These are phyloP conservation scores for Lophiotrema nucula DNA, from an alignment of 495 filamentous ascomycete species.

Conservation along the genomic window DNA sequence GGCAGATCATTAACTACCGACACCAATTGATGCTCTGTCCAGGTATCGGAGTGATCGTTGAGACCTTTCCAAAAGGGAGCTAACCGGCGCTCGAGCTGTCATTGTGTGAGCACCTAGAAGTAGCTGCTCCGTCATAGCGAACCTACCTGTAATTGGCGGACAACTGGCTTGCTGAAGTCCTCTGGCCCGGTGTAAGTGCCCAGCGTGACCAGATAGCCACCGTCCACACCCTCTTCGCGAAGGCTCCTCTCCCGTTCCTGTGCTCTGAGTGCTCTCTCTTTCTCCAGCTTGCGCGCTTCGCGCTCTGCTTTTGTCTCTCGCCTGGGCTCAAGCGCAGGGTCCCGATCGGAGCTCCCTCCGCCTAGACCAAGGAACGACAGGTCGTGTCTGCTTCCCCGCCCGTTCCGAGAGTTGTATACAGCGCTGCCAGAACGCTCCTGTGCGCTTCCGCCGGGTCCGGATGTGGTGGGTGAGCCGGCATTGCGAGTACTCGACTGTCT, in stretches of 20 bases:
- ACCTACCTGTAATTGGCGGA: slow-evolving; percentile 87
- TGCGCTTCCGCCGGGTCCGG: slow-evolving; percentile 22
- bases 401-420: slow-evolving; percentile 36
- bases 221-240: slow-evolving; percentile 89
- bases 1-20: slow-evolving; percentile 83
- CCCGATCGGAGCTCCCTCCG: slow-evolving; percentile 29
- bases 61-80: slow-evolving; percentile 95
- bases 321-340: slow-evolving; percentile 35
- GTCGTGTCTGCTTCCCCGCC: slow-evolving; percentile 41
- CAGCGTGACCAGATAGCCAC: slow-evolving; percentile 90
- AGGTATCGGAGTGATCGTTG: slow-evolving; percentile 81
- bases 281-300: slow-evolving; percentile 80
- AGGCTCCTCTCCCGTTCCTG: slow-evolving; percentile 91
- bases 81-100: slow-evolving; percentile 82
- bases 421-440: slow-evolving; percentile 29
- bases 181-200: slow-evolving; percentile 89
- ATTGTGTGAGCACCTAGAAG: slow-evolving; percentile 15
- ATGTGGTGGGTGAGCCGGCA: slow-evolving; percentile 31
- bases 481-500: slow-evolving; percentile 26
- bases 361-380: slow-evolving; percentile 40
- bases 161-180: slow-evolving; percentile 87
- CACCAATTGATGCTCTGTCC: slow-evolving; percentile 91
- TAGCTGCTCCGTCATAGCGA: background rate
- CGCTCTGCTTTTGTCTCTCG: slow-evolving; percentile 85
- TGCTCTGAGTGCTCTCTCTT: slow-evolving; percentile 67